phyloP scores from a whole-genome alignment of 1,284 basidiomycete species.

The Ceraceosorus guamensis region DNA sequence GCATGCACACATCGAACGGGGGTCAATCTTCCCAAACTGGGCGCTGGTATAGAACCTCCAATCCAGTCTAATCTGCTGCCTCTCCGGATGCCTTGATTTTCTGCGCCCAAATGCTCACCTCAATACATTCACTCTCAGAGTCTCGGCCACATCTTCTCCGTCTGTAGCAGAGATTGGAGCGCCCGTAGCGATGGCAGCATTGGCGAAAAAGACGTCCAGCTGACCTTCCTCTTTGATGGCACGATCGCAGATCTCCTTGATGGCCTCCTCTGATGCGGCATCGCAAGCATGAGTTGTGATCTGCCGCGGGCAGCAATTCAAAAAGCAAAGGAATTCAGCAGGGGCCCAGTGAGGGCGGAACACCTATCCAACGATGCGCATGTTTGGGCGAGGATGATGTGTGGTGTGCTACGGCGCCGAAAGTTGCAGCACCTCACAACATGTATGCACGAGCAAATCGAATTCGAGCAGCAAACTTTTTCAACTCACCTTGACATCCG shows the following conservation, averaged over 20 bases:
- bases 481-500: constrained; percentile 61
- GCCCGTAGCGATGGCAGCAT: constrained; percentile 55
- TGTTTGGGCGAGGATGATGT: no score
- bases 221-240: constrained; percentile 72
- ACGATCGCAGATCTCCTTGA: constrained; percentile 63
- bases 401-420: no score
- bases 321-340: no score
- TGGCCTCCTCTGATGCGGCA: constrained; percentile 69
- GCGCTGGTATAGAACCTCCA: no score
- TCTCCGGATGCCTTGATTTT: not conserved
- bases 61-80: not conserved
- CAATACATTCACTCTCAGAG: constrained; percentile 71
- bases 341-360: no score
- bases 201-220: constrained; percentile 89
- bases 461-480: not conserved
- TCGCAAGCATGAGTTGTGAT: constrained; percentile 58
- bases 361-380: no score
- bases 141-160: constrained; percentile 64
- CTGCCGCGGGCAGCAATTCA: not conserved
- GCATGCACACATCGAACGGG: not conserved
- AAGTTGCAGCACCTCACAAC: no score
- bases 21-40: not conserved
- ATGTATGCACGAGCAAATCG: no score
- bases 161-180: constrained; percentile 58
- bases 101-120: constrained; percentile 56